Conservation (phyloP, 176 grass and related monocot species). For the Oryza meridionalis region DNA sequence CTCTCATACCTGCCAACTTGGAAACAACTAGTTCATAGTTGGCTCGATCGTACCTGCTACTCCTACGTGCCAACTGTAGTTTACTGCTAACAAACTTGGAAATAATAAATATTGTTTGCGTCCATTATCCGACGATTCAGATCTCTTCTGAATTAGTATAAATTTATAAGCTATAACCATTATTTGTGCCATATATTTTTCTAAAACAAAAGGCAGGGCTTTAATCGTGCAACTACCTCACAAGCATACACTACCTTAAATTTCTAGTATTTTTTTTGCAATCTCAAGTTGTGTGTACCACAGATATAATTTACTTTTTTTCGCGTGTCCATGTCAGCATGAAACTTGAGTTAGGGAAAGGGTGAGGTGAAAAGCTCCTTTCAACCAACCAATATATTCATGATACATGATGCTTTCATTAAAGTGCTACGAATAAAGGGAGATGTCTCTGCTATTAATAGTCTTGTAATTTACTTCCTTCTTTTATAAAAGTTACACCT, state of each 20-base stretch:
- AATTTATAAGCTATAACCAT: not conserved
- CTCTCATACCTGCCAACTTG: not conserved
- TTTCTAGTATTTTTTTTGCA: no score
- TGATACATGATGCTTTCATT: not conserved
- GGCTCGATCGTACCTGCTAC: constrained; percentile 7
- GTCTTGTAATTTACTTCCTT: not conserved
- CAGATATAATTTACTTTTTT: no score
- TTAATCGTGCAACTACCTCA: no score
- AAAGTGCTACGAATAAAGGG: not conserved
- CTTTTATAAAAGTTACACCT: no score
- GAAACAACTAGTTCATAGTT: not conserved
- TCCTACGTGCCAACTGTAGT: constrained; percentile 16
- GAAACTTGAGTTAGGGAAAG: not conserved
- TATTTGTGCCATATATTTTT: no score
- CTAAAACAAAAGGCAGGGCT: no score
- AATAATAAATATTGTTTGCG: not conserved
- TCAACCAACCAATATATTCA: constrained; percentile 23
- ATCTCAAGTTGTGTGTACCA: no score
- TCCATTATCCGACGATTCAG: not conserved
- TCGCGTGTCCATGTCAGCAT: not conserved
- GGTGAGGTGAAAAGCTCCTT: constrained; percentile 23
- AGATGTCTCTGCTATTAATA: not conserved
- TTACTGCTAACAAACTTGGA: not conserved
- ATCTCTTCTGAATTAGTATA: not conserved
- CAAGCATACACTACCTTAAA: no score